Evolutionary conservation across 495 filamentous ascomycete genomes (phyloP).

Genomic region (Trichoderma asperelloides): DNA sequence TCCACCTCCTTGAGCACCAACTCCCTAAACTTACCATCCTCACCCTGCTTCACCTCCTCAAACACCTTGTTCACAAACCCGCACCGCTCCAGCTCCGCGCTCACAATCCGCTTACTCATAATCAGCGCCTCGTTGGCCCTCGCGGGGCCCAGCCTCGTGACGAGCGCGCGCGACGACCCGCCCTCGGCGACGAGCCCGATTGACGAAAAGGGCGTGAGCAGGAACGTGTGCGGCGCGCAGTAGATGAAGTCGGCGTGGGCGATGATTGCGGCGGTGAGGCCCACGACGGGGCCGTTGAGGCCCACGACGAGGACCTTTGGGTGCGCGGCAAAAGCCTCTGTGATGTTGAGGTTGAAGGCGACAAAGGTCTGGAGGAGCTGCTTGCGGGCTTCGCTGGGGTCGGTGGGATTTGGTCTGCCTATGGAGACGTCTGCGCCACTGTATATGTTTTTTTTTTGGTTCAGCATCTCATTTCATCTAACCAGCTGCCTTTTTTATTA

Average conservation of each 20-base stretch:
- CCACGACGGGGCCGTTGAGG: constrained; percentile 86
- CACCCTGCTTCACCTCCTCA: constrained; percentile 39
- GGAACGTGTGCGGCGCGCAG: constrained; percentile 67
- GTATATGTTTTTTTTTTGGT: constrained; percentile 8
- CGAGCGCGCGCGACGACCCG: constrained; percentile 65
- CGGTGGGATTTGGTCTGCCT: constrained; percentile 24
- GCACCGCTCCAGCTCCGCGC: constrained; percentile 62
- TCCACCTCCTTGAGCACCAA: constrained; percentile 75
- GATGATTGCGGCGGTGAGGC: constrained; percentile 77
- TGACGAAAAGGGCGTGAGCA: constrained; percentile 87
- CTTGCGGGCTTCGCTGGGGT: constrained; percentile 31
- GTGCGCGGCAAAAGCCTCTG: constrained; percentile 85
- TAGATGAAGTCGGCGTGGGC: constrained; percentile 91
- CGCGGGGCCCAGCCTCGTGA: constrained; percentile 69
- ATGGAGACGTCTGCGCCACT: constrained; percentile 73
- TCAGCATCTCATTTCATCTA: not conserved
- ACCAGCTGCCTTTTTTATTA: too few species aligned
- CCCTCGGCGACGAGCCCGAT: constrained; percentile 89
- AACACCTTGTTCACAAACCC: constrained; percentile 92
- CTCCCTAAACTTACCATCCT: constrained; percentile 53
- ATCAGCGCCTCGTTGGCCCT: constrained; percentile 94
- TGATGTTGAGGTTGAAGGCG: constrained; percentile 79
- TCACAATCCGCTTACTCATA: constrained; percentile 71
- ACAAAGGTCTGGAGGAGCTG: constrained; percentile 60
- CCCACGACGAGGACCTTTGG: constrained; percentile 89